These are phyloP conservation scores for Symbiodinium natans DNA, from an alignment of 73 alveolate genomes.

Conservation along the genomic window DNA sequence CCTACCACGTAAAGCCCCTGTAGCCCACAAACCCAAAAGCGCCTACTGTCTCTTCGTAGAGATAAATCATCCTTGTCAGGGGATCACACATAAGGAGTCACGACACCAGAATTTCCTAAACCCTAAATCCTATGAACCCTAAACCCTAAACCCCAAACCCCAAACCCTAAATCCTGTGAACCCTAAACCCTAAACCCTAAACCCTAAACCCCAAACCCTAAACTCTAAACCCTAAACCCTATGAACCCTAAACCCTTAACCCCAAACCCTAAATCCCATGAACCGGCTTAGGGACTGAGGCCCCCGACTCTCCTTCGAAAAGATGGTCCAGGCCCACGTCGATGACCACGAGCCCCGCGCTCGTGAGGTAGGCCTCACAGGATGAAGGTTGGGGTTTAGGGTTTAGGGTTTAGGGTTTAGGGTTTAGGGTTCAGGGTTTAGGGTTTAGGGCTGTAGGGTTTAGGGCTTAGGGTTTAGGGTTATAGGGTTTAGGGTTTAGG, in stretches of 20 bases:
- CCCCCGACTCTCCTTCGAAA: constrained; percentile 90
- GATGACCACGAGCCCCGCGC: constrained; percentile 36
- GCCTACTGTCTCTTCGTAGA: too few relatives aligned
- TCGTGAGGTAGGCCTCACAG: not conserved
- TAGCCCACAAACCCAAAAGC: too few relatives aligned
- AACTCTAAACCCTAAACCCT: too few relatives aligned
- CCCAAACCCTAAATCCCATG: not conserved
- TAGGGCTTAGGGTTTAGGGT: not conserved
- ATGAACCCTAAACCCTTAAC: not conserved
- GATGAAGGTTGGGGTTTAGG: not conserved
- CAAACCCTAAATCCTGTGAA: not conserved
- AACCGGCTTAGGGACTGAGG: too few relatives aligned
- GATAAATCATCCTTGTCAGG: too few relatives aligned
- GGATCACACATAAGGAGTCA: too few relatives aligned
- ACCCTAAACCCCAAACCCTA: not conserved
- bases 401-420: not conserved
- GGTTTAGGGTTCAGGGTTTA: not conserved
- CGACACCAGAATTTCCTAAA: too few relatives aligned
- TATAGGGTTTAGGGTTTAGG: too few relatives aligned
- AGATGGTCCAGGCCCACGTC: constrained; percentile 59
- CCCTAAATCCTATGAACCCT: not conserved
- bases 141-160: not conserved
- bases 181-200: not conserved
- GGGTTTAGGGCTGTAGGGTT: not conserved
- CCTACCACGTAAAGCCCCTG: too few relatives aligned